Conservation (phyloP, 139 green algal species). For the Pseudopediastrum boryanum region DNA sequence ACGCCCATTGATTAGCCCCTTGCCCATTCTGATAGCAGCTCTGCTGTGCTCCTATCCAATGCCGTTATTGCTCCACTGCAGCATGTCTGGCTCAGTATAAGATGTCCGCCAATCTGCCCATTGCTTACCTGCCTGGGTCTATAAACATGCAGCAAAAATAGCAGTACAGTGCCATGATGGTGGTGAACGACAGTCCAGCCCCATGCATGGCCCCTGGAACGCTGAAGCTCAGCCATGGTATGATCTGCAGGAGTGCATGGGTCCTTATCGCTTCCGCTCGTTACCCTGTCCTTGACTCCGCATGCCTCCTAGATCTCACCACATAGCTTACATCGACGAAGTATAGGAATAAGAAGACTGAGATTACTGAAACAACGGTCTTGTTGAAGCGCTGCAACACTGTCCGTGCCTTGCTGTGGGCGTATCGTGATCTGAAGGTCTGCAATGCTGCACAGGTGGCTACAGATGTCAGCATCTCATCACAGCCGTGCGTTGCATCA, state of each 20-base stretch:
- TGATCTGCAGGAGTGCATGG: conserved; percentile 51
- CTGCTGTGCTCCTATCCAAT: background rate
- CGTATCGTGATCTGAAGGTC: too few relatives aligned
- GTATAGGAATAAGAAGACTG: conserved; percentile 44
- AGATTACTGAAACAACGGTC: conserved; percentile 26
- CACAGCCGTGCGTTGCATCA: too few relatives aligned
- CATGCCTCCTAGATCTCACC: conserved; percentile 9
- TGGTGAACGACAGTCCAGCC: conserved; percentile 48
- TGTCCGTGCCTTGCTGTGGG: background rate
- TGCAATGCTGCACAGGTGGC: too few relatives aligned
- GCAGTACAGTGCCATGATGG: conserved; percentile 49
- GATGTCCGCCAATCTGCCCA: background rate
- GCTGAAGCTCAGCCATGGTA: conserved; percentile 70
- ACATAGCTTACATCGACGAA: conserved; percentile 44
- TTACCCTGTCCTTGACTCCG: too few relatives aligned
- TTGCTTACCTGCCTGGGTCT: conserved; percentile 66
- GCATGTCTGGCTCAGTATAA: background rate
- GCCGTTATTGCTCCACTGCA: background rate
- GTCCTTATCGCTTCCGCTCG: background rate
- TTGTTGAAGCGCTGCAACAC: conserved; percentile 16
- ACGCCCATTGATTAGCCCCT: background rate
- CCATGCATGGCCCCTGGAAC: conserved; percentile 71
- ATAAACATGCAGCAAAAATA: conserved; percentile 69
- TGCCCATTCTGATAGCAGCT: background rate
- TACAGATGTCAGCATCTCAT: too few relatives aligned